A percentile compares a stretch with the other conserved stretches of the same genome.
Evolutionary conservation across 2,329 filamentous ascomycete species (phyloP).

Genomic region (Neoarthrinium moseri): DNA sequence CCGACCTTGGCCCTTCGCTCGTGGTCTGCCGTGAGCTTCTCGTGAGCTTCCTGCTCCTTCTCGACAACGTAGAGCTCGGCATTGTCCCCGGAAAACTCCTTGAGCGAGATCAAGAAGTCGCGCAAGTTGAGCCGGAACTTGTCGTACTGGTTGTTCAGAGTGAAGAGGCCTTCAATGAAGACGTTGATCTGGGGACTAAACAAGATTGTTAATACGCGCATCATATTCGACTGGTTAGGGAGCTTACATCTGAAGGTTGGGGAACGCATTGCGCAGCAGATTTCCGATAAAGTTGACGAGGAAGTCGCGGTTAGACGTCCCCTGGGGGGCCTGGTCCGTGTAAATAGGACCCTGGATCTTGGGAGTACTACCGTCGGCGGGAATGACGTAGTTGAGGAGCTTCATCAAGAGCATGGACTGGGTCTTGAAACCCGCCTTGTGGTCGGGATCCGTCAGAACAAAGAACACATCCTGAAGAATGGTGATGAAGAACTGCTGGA

Average conservation of each 20-base stretch:
- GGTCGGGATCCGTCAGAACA: constrained; percentile 93
- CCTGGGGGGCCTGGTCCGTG: constrained; percentile 76
- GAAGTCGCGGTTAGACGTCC: constrained; percentile 89
- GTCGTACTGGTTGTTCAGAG: constrained; percentile 82
- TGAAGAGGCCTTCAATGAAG: constrained; percentile 89
- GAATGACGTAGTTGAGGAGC: constrained; percentile 94
- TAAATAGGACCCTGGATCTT: constrained; percentile 96
- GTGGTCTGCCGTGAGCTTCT: constrained; percentile 83
- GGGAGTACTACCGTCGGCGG: constrained; percentile 63
- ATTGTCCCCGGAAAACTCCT: constrained; percentile 96
- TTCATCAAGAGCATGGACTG: constrained; percentile 91
- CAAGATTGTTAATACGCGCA: constrained; percentile 2
- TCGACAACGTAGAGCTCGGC: constrained; percentile 91
- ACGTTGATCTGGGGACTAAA: constrained; percentile 77
- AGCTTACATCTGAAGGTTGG: constrained; percentile 84
- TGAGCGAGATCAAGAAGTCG: constrained; percentile 95
- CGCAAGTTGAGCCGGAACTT: constrained; percentile 95
- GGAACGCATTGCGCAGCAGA: constrained; percentile 85
- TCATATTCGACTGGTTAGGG: background rate
- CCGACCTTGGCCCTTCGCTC: constrained; percentile 94
- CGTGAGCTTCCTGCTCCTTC: constrained; percentile 85
- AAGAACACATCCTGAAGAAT: constrained; percentile 99
- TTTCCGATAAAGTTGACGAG: constrained; percentile 83
- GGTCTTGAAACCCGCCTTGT: constrained; percentile 99
- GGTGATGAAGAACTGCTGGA: constrained; percentile 94